phyloP scores from a whole-genome alignment of 2,329 filamentous ascomycete genomes.

The Calonectria pseudoturangicola region DNA sequence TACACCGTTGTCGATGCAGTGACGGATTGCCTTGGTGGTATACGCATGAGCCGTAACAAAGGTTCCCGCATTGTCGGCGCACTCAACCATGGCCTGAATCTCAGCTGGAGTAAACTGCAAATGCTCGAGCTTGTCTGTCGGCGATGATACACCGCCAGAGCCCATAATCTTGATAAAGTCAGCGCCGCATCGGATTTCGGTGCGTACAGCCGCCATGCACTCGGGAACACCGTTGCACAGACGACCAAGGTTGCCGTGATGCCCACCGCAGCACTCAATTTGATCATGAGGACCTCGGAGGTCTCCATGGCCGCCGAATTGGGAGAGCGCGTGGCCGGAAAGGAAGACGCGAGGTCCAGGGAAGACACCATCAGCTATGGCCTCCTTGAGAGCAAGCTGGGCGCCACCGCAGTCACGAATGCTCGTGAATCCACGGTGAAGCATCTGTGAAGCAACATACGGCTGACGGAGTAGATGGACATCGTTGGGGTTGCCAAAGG shows the following conservation, averaged over 20 bases:
- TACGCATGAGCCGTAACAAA: constrained; percentile 76
- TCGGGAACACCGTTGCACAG: constrained; percentile 73
- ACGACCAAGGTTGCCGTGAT: constrained; percentile 58
- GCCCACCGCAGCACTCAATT: constrained; percentile 66
- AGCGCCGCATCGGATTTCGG: constrained; percentile 72
- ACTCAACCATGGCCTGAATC: constrained; percentile 70
- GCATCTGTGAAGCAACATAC: constrained; percentile 68
- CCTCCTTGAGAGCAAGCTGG: constrained; percentile 70
- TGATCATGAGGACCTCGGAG: constrained; percentile 62
- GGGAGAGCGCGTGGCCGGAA: constrained; percentile 70
- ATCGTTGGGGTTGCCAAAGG: constrained; percentile 56
- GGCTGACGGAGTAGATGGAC: constrained; percentile 67
- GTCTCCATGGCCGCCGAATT: constrained; percentile 76
- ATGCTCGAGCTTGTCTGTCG: constrained; percentile 71
- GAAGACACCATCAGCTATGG: constrained; percentile 71
- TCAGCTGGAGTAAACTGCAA: constrained; percentile 74
- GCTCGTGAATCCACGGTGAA: constrained; percentile 74
- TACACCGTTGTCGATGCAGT: constrained; percentile 64
- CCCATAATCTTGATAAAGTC: constrained; percentile 79
- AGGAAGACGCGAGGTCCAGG: constrained; percentile 74
- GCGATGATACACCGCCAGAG: constrained; percentile 73
- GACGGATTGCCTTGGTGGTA: constrained; percentile 71
- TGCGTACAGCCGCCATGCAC: constrained; percentile 70
- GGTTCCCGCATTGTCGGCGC: constrained; percentile 68
- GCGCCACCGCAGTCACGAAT: constrained; percentile 76